phyloP scores from a whole-genome alignment of 176 grass and related monocot genomes.

The Oryza australiensis region DNA sequence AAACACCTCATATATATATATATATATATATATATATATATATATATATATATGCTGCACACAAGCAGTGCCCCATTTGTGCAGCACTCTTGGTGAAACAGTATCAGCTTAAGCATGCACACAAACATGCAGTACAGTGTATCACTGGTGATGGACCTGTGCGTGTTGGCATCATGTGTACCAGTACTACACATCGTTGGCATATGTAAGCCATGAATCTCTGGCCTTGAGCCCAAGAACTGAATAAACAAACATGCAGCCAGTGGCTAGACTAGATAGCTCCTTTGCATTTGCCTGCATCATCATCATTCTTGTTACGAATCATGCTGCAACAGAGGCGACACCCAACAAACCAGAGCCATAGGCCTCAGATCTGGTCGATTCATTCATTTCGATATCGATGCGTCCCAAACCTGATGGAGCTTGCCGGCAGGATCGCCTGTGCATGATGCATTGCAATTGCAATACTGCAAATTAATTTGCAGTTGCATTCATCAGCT shows the following conservation, averaged over 20 bases:
- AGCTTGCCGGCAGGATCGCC: not conserved
- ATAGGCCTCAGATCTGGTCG: slow-evolving; percentile 21
- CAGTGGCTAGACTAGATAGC: not conserved
- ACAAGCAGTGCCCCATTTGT: not conserved
- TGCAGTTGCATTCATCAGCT: not conserved
- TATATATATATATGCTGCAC: too few species aligned
- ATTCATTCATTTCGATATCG: not conserved
- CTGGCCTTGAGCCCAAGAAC: not conserved
- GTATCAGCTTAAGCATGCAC: not conserved
- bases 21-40: too few species aligned
- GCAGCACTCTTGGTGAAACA: not conserved
- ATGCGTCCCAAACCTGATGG: not conserved
- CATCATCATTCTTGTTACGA: not conserved
- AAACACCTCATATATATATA: too few species aligned
- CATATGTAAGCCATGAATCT: not conserved
- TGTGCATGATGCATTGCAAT: not conserved
- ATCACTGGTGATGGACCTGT: not conserved
- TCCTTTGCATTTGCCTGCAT: not conserved
- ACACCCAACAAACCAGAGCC: not conserved
- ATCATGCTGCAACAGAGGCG: slow-evolving; percentile 6
- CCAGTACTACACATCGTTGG: not conserved
- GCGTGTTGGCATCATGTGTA: not conserved
- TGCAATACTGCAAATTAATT: not conserved
- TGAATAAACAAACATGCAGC: not conserved
- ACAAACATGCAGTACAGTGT: not conserved